Percentiles rank a stretch among this genome's conserved stretches.
phyloP scores from a whole-genome alignment of 441 rosid species.

The Pelargonium australe region DNA sequence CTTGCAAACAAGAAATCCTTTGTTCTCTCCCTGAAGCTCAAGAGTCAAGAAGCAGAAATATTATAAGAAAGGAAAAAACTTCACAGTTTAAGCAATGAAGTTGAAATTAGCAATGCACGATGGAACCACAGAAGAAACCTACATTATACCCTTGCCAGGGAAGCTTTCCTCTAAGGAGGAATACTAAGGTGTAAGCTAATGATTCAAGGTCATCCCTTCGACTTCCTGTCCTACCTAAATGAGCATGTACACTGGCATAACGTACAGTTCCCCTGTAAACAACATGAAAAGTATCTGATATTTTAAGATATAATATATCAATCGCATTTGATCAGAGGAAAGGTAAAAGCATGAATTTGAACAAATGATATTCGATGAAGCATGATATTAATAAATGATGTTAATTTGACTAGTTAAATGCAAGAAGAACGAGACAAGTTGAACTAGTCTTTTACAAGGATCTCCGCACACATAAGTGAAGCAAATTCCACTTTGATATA shows the following conservation, averaged over 20 bases:
- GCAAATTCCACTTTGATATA: not conserved
- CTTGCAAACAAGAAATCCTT: constrained; percentile 85
- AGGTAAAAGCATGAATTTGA: not conserved
- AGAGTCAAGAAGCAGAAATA: not conserved
- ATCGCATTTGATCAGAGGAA: not conserved
- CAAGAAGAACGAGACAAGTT: not conserved
- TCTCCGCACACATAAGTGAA: not conserved
- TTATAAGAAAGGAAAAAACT: constrained; percentile 10
- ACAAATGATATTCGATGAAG: not conserved
- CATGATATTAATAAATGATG: not conserved
- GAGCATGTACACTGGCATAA: constrained; percentile 91
- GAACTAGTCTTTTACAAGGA: not conserved
- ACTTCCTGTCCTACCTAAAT: constrained; percentile 85
- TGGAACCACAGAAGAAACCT: constrained; percentile 9
- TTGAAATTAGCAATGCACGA: constrained; percentile 4
- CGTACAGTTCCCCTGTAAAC: constrained; percentile 74
- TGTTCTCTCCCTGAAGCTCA: constrained; percentile 65
- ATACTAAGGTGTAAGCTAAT: constrained; percentile 76
- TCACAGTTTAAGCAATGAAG: constrained; percentile 4
- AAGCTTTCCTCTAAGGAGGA: constrained; percentile 71
- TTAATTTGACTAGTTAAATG: not conserved
- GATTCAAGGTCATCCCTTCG: constrained; percentile 88
- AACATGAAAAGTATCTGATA: not conserved
- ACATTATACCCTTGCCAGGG: constrained; percentile 96
- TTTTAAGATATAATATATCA: not conserved